These are phyloP conservation scores for Fusarium sp. DNA, from an alignment of 2,329 filamentous ascomycete genomes.

Conservation along the genomic window DNA sequence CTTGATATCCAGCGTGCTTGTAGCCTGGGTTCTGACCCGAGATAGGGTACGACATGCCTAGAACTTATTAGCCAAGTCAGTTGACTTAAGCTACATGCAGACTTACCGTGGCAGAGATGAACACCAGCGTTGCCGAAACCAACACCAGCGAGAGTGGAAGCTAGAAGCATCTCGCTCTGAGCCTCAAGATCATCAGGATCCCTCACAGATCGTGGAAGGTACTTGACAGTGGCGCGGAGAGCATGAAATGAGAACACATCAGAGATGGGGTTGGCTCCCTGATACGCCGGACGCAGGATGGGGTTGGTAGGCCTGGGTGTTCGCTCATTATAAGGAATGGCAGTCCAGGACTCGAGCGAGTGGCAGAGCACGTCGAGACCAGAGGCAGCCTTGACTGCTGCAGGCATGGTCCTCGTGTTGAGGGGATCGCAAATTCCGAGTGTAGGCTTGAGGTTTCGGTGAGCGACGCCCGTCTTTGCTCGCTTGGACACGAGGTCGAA, in stretches of 20 bases:
- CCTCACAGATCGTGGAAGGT: slow-evolving; percentile 83
- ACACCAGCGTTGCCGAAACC: slow-evolving; percentile 98
- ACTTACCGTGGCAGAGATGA: slow-evolving; percentile 71
- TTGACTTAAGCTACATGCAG: neutral
- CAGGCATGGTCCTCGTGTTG: slow-evolving; percentile 95
- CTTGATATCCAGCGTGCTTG: slow-evolving; percentile 84
- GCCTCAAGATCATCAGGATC: slow-evolving; percentile 93
- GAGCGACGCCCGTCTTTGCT: slow-evolving; percentile 94
- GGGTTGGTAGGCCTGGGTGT: slow-evolving; percentile 86
- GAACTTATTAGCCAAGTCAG: slow-evolving; percentile 14
- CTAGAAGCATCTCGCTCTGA: slow-evolving; percentile 93
- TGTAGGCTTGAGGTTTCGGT: slow-evolving; percentile 93
- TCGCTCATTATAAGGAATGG: slow-evolving; percentile 91
- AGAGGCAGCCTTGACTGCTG: slow-evolving; percentile 88
- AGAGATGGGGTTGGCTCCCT: slow-evolving; percentile 96
- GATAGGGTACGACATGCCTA: slow-evolving; percentile 96
- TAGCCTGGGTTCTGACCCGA: slow-evolving; percentile 93
- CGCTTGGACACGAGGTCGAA: slow-evolving; percentile 91
- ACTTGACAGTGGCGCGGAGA: slow-evolving; percentile 83
- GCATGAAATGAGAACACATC: slow-evolving; percentile 95
- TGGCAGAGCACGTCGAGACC: slow-evolving; percentile 96
- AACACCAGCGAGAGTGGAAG: slow-evolving; percentile 90
- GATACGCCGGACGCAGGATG: slow-evolving; percentile 89
- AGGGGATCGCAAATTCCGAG: slow-evolving; percentile 85
- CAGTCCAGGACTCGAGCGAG: slow-evolving; percentile 94